phyloP scores from a whole-genome alignment of 495 filamentous ascomycete genomes.

The Apodospora peruviana region DNA sequence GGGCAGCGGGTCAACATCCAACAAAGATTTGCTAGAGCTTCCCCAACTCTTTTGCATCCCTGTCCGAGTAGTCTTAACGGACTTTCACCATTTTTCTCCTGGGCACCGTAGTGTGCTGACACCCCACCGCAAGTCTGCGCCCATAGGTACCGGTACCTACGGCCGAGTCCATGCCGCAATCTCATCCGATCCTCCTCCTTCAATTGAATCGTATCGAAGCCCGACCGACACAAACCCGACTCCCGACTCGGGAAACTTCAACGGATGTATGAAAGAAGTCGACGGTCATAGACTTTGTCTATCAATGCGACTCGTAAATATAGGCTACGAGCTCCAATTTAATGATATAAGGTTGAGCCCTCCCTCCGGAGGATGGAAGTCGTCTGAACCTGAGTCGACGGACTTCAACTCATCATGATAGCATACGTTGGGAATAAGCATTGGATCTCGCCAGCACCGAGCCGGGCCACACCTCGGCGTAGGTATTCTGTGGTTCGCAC shows the following conservation, averaged over 20 bases:
- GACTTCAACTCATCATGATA: too few relatives aligned
- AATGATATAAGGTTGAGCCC: not conserved
- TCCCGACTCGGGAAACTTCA: not conserved
- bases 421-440: too few relatives aligned
- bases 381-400: not conserved
- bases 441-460: not conserved
- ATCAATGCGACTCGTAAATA: too few relatives aligned
- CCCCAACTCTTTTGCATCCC: slow-evolving; percentile 33
- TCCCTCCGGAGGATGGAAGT: not conserved
- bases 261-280: not conserved
- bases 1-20: slow-evolving; percentile 25
- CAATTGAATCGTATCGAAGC: not conserved
- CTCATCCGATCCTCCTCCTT: slow-evolving; percentile 11
- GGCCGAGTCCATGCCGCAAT: slow-evolving; percentile 3
- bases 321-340: too few relatives aligned
- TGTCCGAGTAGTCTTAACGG: slow-evolving; percentile 24
- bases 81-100: slow-evolving; percentile 19
- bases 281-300: not conserved
- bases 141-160: slow-evolving; percentile 27
- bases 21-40: slow-evolving; percentile 21
- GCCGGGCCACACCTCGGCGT: not conserved
- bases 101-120: slow-evolving; percentile 14
- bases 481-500: not conserved
- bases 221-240: not conserved
- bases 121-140: slow-evolving; percentile 2